Conservation (phyloP, 495 filamentous ascomycete genomes). For the Talaromyces adpressus region DNA sequence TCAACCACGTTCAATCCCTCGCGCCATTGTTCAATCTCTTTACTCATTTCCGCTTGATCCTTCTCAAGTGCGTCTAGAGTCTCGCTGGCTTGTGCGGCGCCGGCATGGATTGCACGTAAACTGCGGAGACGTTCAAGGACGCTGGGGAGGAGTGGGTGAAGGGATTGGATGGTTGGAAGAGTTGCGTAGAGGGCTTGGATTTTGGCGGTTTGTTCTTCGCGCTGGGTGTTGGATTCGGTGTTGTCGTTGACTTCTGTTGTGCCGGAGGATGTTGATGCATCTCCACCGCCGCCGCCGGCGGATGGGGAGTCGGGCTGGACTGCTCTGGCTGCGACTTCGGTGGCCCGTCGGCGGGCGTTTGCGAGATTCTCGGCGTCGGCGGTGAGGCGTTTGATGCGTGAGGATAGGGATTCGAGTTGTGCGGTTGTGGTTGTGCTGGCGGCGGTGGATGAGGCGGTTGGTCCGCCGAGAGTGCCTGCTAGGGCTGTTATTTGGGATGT, state of each 20-base stretch:
- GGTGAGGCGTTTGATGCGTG: slow-evolving; percentile 65
- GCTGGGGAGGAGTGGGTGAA: slow-evolving; percentile 77
- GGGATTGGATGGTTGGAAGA: slow-evolving; percentile 79
- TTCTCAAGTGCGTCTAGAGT: slow-evolving; percentile 68
- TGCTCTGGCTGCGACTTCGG: slow-evolving; percentile 57
- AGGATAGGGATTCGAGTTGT: slow-evolving; percentile 64
- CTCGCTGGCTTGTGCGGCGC: slow-evolving; percentile 79
- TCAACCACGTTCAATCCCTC: slow-evolving; percentile 77
- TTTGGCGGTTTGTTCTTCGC: slow-evolving; percentile 68
- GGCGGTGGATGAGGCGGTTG: slow-evolving; percentile 22
- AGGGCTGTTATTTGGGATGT: slow-evolving; percentile 37
- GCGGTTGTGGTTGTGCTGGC: slow-evolving; percentile 25
- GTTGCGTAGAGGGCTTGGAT: slow-evolving; percentile 89
- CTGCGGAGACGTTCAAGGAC: slow-evolving; percentile 80
- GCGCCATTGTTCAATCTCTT: slow-evolving; percentile 80
- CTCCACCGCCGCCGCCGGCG: slow-evolving; percentile 24
- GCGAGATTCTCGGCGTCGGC: slow-evolving; percentile 75
- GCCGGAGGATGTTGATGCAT: slow-evolving; percentile 50
- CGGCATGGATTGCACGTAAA: slow-evolving; percentile 75
- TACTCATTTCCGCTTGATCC: slow-evolving; percentile 73
- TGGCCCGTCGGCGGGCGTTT: slow-evolving; percentile 62
- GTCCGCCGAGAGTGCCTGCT: slow-evolving; percentile 35
- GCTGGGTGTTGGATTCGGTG: slow-evolving; percentile 18
- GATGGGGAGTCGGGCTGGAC: slow-evolving; percentile 27
- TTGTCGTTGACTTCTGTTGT: slow-evolving; percentile 18